These are phyloP conservation scores for Yamadazyma laniorum DNA, from an alignment of 805 yeast species.

Conservation along the genomic window DNA sequence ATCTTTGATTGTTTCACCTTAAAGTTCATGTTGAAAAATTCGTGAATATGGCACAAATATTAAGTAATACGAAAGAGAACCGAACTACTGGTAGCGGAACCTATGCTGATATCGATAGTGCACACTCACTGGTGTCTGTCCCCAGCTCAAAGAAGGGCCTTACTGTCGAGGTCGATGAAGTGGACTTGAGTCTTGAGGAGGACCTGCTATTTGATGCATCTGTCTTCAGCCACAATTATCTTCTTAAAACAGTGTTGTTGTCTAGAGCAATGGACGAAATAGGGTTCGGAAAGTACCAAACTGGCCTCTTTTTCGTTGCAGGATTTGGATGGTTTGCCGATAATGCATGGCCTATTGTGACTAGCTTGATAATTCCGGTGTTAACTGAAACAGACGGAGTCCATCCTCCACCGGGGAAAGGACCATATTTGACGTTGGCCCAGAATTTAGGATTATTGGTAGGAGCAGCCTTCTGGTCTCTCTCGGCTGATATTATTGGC, in stretches of 20 bases:
- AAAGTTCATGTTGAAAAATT: too few species aligned
- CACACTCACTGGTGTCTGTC: not conserved
- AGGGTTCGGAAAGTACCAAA: slow-evolving; percentile 47
- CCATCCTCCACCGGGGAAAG: slow-evolving; percentile 29
- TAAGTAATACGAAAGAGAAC: too few species aligned
- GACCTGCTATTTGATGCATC: slow-evolving; percentile 1
- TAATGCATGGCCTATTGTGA: slow-evolving; percentile 41
- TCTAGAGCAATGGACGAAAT: slow-evolving; percentile 33
- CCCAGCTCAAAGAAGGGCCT: not conserved
- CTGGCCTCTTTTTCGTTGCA: slow-evolving; percentile 49
- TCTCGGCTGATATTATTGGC: slow-evolving; percentile 30
- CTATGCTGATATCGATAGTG: too few species aligned
- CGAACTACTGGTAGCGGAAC: too few species aligned
- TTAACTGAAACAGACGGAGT: slow-evolving; percentile 36
- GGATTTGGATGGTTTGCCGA: slow-evolving; percentile 59
- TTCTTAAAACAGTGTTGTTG: slow-evolving; percentile 22
- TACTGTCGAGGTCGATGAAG: not conserved
- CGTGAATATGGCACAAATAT: too few species aligned
- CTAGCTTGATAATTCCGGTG: slow-evolving; percentile 30
- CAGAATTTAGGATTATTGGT: slow-evolving; percentile 39
- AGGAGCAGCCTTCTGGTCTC: slow-evolving; percentile 32
- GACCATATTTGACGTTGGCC: slow-evolving; percentile 42
- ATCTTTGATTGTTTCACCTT: too few species aligned
- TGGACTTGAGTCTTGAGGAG: not conserved
- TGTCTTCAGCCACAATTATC: slow-evolving; percentile 17